Conservation (phyloP, 352 stramenopile genomes). For the Pythium volutum region DNA sequence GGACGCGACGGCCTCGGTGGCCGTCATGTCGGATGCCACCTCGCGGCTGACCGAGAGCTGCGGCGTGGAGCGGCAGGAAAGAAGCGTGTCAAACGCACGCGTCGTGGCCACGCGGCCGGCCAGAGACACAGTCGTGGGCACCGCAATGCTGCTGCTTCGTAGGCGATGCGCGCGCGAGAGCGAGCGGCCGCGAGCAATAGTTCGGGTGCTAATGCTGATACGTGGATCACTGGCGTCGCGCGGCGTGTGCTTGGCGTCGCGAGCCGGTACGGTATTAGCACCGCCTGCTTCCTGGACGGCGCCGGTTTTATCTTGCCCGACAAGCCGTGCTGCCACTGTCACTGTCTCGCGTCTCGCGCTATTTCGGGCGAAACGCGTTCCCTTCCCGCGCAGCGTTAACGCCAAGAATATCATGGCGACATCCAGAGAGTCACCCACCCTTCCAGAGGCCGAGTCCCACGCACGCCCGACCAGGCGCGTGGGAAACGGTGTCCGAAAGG, state of each 20-base stretch:
- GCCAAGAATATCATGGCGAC: slow-evolving; percentile 15
- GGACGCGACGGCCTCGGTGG: slow-evolving; percentile 5
- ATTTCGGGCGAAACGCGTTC: slow-evolving; percentile 18
- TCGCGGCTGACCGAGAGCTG: slow-evolving; percentile 10
- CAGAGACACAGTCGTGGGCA: not conserved
- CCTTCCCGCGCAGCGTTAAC: not conserved
- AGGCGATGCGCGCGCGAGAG: not conserved
- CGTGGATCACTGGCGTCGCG: not conserved
- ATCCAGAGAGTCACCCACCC: not conserved
- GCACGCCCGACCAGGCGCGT: no score
- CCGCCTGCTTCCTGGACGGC: slow-evolving; percentile 1
- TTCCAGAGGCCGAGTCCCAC: not conserved
- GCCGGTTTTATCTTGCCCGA: slow-evolving; percentile 29
- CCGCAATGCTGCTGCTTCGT: slow-evolving; percentile 15
- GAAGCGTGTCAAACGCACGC: slow-evolving; percentile 18
- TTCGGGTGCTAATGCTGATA: not conserved
- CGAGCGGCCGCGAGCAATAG: not conserved
- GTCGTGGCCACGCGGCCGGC: slow-evolving; percentile 9
- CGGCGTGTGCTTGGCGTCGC: slow-evolving; percentile 1
- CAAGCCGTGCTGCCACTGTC: slow-evolving; percentile 24
- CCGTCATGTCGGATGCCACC: slow-evolving; percentile 15
- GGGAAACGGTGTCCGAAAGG: no score
- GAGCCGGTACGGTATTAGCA: slow-evolving; percentile 5
- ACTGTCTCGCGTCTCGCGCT: not conserved
- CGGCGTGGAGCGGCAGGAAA: slow-evolving; percentile 17